Evolutionary conservation across 2,329 filamentous ascomycete species (phyloP), one percentile per base, ranked within the genome.

Genomic region (Botryotinia calthae): DNA sequence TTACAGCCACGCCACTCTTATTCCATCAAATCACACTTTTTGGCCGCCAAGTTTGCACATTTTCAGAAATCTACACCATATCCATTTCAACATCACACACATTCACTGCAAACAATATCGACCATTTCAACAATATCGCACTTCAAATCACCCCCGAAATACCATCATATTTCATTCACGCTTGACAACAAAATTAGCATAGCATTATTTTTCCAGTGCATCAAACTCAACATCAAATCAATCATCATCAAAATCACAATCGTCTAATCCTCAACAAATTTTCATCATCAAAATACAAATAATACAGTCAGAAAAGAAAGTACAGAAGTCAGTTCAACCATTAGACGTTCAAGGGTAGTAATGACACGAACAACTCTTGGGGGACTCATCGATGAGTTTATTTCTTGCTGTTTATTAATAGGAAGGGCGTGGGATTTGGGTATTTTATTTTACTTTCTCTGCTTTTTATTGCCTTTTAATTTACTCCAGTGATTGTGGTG

Each of bases 331-430:
- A 56, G n/a, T 67, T 56, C 65, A 67, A 31, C 48, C 65, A 31
- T 42, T 56, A 67, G 65, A 22, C 48, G 65, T 67, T 56, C 65
- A 42, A 67, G 65, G 25, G 65, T 67, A 67, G 65, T 67, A 67
- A 56, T 67, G 65, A 67, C 65, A 67, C 25, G 65, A 42, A 67
- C 65, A 51, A 67, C 65, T 67, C 25, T 42, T 67, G 48, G 65
- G 25, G 65, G 34, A 42, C 48, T 67, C 25, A 54, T 67, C 25
- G 18, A 67, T 42, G 65, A 31, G 65, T 67, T 67, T 56, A 42
- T 67, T 56, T 67, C 48, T 67, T 67, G 34, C 65, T 67, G 65
- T 67, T 67, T 42, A 56, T 10, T 1, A 56, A 67, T 67, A 56
- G 48, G 10, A 28, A 54, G 22, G 22, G 48, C 31, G 48, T 42